phyloP scores from a whole-genome alignment of 208 protist species.

The Zelonia costaricensis region DNA sequence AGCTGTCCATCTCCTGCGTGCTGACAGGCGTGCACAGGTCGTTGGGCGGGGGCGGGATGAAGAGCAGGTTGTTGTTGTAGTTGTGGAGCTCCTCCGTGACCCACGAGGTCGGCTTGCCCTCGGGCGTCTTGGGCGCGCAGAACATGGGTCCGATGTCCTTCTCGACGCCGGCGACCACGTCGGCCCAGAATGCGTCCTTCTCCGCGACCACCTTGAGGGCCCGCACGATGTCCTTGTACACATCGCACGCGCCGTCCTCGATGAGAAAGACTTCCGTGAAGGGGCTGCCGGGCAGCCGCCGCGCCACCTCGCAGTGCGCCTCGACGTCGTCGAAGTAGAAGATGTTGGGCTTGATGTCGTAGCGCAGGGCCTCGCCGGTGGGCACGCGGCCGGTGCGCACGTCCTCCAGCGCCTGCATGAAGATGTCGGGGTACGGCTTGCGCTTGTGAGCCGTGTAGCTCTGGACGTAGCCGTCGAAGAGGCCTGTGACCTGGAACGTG shows the following conservation, averaged over 20 bases:
- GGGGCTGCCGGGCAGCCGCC: slow-evolving; percentile 48
- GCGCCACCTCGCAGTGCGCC: slow-evolving; percentile 65
- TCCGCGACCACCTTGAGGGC: slow-evolving; percentile 56
- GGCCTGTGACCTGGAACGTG: slow-evolving; percentile 64
- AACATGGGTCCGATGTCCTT: slow-evolving; percentile 72
- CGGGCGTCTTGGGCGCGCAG: slow-evolving; percentile 26
- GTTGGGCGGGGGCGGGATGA: slow-evolving; percentile 57
- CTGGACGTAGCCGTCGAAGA: slow-evolving; percentile 79
- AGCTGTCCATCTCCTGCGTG: slow-evolving; percentile 33
- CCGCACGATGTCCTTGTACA: slow-evolving; percentile 64
- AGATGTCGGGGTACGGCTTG: slow-evolving; percentile 83
- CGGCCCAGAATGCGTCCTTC: slow-evolving; percentile 70
- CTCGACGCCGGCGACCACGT: slow-evolving; percentile 55
- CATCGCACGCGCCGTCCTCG: slow-evolving; percentile 65
- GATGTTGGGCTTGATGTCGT: slow-evolving; percentile 67
- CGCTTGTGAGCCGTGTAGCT: slow-evolving; percentile 75
- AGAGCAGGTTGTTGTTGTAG: slow-evolving; percentile 73
- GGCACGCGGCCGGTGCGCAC: slow-evolving; percentile 44
- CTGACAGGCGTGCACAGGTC: slow-evolving; percentile 38
- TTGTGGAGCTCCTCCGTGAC: slow-evolving; percentile 74
- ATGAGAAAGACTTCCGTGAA: slow-evolving; percentile 73
- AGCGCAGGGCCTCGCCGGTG: slow-evolving; percentile 63
- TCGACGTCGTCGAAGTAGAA: slow-evolving; percentile 80
- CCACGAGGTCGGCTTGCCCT: slow-evolving; percentile 60
- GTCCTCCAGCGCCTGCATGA: slow-evolving; percentile 61